Evolutionary conservation across 2,329 filamentous ascomycete genomes (phyloP).

Genomic region (Rutstroemia sydowiana): DNA sequence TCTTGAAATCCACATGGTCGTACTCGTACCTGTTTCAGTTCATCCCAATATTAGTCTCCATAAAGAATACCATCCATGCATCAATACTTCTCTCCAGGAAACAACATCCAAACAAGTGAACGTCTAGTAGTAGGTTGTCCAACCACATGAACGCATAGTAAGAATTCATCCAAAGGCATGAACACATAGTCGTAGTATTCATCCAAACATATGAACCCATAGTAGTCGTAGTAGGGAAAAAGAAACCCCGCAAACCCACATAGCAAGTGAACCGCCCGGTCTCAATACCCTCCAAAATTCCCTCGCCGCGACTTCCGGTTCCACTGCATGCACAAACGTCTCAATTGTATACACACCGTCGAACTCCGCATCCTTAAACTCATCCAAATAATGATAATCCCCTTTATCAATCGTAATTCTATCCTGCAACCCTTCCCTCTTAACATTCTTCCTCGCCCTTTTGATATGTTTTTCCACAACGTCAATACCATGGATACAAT

Average conservation of each 20-base stretch:
- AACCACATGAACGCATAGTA: too few relatives aligned
- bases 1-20: constrained; percentile 32
- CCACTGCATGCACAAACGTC: constrained; percentile 46
- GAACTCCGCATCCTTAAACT: constrained; percentile 32
- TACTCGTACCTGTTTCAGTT: too few relatives aligned
- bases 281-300: constrained; percentile 42
- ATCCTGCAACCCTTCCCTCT: constrained; percentile 29
- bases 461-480: constrained; percentile 40
- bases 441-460: constrained; percentile 37
- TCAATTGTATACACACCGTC: constrained; percentile 51
- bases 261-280: too few relatives aligned
- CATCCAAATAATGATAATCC: constrained; percentile 45
- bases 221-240: too few relatives aligned
- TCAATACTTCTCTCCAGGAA: too few relatives aligned
- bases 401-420: constrained; percentile 34
- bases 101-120: too few relatives aligned
- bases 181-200: too few relatives aligned
- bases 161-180: too few relatives aligned
- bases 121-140: too few relatives aligned
- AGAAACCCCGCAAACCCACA: constrained; percentile 31
- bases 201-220: too few relatives aligned
- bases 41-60: too few relatives aligned
- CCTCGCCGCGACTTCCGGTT: constrained; percentile 36
- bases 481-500: constrained; percentile 41
- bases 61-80: constrained; percentile 27